Conservation (phyloP, 257 asterid species). For the Dorcoceras hygrometricum region DNA sequence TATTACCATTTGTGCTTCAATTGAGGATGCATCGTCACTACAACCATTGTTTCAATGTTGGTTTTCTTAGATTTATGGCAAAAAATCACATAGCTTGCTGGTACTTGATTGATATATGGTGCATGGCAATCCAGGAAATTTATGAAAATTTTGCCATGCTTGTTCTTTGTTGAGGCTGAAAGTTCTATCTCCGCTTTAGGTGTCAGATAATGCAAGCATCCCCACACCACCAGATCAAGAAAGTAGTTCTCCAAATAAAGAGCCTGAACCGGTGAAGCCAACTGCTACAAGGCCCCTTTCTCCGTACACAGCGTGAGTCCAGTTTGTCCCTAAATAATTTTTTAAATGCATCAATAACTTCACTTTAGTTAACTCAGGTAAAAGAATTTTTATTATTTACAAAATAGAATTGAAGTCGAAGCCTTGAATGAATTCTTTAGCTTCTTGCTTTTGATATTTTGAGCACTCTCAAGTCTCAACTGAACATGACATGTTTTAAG, state of each 20-base stretch:
- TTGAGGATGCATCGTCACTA: too few species aligned
- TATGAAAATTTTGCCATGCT: not conserved
- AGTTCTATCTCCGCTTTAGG: slow-evolving; percentile 38
- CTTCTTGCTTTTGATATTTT: not conserved
- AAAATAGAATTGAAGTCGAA: too few species aligned
- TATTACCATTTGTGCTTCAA: not conserved
- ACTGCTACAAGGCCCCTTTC: slow-evolving; percentile 46
- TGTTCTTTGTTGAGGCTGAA: not conserved
- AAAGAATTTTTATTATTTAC: too few species aligned
- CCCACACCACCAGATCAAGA: slow-evolving; percentile 34
- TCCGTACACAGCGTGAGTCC: slow-evolving; percentile 73
- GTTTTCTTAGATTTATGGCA: too few species aligned
- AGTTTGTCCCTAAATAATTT: not conserved
- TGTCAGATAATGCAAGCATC: slow-evolving; percentile 33
- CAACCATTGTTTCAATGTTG: too few species aligned
- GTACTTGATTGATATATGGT: not conserved
- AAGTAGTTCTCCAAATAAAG: slow-evolving; percentile 29
- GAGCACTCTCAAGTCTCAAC: too few species aligned
- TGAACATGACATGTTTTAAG: too few species aligned
- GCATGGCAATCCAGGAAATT: not conserved
- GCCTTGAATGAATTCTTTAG: not conserved
- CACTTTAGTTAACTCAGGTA: too few species aligned
- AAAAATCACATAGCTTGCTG: not conserved
- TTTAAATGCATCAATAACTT: too few species aligned
- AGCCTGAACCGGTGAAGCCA: slow-evolving; percentile 37